Base-by-base conservation (phyloP, 2,329 filamentous ascomycete genomes). In the Talaromyces sp. region DNA sequence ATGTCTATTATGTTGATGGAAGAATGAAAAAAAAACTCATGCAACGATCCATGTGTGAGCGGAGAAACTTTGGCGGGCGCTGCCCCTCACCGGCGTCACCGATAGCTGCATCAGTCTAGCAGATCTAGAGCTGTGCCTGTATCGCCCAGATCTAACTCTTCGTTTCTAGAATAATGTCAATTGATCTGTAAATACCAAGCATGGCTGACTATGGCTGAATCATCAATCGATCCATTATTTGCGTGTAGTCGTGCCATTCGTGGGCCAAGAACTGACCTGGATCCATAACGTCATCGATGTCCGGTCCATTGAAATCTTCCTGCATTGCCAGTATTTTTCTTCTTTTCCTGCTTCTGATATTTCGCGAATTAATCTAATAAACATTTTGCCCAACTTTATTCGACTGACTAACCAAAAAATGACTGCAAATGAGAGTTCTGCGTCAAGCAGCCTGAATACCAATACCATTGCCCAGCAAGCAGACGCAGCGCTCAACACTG, bases 401-500 rank as follows among this genome's bases (percentile, higher is more conserved):
- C n/a, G 6, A 5, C n/a, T n/a, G 12, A n/a, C 8, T n/a, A 6
- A 40, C 42, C 10, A 7, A 18, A 12, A 27, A 23, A 47, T 47
- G 44, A 27, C 18, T 47, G 18, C 44, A 47, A 47, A 47, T 47
- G 8, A 47, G 44, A 47, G 23, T 47, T 18, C 56, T 57, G 40
- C 56, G 4, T 50, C 56, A 23, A 40, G 31, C 54, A 61, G 47
- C n/a, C 2, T 27, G 27, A 59, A 50, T 47, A 36, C 59, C 12
- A 57, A 33, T 23, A 18, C 55, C 33, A 27, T 57, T 7, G 44
- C 18, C 8, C 30, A 61, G 53, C 55, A 34, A 16, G 59, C 59
- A 44, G 36, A 55, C 16, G 54, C n/a, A 55, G 55, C 53, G n/a
- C 50, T 59, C 28, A 59, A 59, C 10, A 54, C 56, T 8, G 16